Evolutionary conservation across 2,329 filamentous ascomycete species (phyloP).

Genomic region (Neurospora sp.): DNA sequence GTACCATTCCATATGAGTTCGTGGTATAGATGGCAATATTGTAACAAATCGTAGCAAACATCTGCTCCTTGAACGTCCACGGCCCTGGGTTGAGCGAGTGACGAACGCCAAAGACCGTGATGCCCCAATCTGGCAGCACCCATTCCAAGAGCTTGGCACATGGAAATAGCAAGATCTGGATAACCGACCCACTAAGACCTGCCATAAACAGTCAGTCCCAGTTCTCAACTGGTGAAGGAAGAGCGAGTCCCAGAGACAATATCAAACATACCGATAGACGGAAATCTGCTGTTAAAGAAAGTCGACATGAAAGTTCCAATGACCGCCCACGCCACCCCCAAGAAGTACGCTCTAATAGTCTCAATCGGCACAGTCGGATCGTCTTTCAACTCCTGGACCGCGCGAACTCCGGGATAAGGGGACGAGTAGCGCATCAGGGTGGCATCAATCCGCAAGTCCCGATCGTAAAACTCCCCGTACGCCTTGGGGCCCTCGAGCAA

Average conservation of each 20-base stretch:
- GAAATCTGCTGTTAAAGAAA: constrained; percentile 32
- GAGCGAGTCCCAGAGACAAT: neutral
- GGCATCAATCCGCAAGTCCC: constrained; percentile 31
- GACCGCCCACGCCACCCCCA: constrained; percentile 30
- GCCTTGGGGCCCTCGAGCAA: constrained; percentile 27
- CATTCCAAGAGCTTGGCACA: constrained; percentile 34
- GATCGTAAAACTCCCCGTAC: constrained; percentile 32
- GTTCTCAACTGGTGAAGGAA: rapidly evolving
- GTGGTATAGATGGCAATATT: constrained; percentile 27
- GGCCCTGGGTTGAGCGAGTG: constrained; percentile 32
- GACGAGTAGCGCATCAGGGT: constrained; percentile 30
- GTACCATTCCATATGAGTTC: constrained; percentile 24
- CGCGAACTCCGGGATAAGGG: constrained; percentile 32
- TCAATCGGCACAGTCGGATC: constrained; percentile 28
- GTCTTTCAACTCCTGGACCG: constrained; percentile 29
- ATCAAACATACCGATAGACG: constrained; percentile 23
- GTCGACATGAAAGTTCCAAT: constrained; percentile 31
- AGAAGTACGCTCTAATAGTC: constrained; percentile 32
- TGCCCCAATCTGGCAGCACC: constrained; percentile 33
- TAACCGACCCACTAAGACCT: constrained; percentile 26
- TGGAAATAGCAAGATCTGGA: constrained; percentile 38
- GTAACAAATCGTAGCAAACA: constrained; percentile 31
- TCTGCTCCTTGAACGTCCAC: constrained; percentile 34
- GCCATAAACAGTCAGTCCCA: neutral
- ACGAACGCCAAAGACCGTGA: constrained; percentile 30